Evolutionary conservation across 1,139 yeast species (phyloP).

Genomic region (Kodamaea derodonti): DNA sequence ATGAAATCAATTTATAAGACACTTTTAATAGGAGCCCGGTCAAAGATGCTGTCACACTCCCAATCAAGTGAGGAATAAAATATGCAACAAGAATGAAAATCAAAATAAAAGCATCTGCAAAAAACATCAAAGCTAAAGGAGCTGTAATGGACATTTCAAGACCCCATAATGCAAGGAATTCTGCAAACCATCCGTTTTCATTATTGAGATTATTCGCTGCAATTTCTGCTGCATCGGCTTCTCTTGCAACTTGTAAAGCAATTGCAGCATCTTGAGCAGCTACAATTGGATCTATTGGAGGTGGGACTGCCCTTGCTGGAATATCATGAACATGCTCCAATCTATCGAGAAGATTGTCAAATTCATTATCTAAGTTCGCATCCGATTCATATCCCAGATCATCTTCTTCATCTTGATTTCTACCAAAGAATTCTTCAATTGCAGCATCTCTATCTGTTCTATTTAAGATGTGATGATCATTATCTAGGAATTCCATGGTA

Average conservation of each 20-base stretch:
- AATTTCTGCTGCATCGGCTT: slow-evolving; percentile 9
- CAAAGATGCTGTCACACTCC: slow-evolving; percentile 28
- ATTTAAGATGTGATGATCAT: neutral
- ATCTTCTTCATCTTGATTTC: slow-evolving; percentile 7
- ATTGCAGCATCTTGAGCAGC: slow-evolving; percentile 36
- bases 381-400: slow-evolving; percentile 9
- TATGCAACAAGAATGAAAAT: slow-evolving; percentile 46
- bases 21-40: slow-evolving; percentile 7
- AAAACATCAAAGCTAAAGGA: slow-evolving; percentile 33
- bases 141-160: slow-evolving; percentile 31
- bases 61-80: slow-evolving; percentile 52
- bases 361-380: slow-evolving; percentile 1
- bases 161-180: slow-evolving; percentile 35
- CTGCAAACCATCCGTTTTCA: slow-evolving; percentile 14
- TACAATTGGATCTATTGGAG: slow-evolving; percentile 31
- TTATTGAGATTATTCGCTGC: slow-evolving; percentile 4
- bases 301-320: neutral
- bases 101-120: slow-evolving; percentile 41
- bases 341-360: slow-evolving; percentile 2
- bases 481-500: neutral
- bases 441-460: slow-evolving; percentile 3
- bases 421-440: slow-evolving; percentile 3
- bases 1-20: neutral
- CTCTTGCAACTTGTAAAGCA: slow-evolving; percentile 26
- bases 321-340: slow-evolving; percentile 1